These are phyloP conservation scores for Orbilia quercus DNA, from an alignment of 2,329 filamentous ascomycete species.

Conservation along the genomic window DNA sequence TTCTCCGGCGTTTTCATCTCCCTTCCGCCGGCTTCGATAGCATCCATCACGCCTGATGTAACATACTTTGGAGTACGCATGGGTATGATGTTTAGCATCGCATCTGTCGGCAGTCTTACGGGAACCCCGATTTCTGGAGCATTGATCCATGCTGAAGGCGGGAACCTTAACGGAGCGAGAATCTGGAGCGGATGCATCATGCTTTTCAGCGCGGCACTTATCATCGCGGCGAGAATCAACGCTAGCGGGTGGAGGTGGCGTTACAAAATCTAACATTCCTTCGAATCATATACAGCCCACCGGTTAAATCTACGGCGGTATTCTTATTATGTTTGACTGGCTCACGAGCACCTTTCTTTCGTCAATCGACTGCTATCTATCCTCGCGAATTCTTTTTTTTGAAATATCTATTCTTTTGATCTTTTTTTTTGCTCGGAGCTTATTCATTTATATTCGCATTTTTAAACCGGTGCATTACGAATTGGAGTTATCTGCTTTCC, in stretches of 20 bases:
- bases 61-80: slow-evolving; percentile 54
- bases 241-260: slow-evolving; percentile 48
- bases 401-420: slow-evolving; percentile 10
- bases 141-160: slow-evolving; percentile 63
- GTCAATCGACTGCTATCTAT: no score
- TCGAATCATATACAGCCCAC: no score
- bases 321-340: neutral
- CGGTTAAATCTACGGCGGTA: neutral
- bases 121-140: slow-evolving; percentile 70
- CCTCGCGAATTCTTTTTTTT: no score
- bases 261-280: slow-evolving; percentile 40
- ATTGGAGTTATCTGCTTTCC: slow-evolving; percentile 45
- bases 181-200: slow-evolving; percentile 56
- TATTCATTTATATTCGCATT: slow-evolving; percentile 15
- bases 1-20: slow-evolving; percentile 65
- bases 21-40: slow-evolving; percentile 63
- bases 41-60: slow-evolving; percentile 56
- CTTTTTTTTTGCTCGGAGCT: slow-evolving; percentile 33
- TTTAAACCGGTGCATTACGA: slow-evolving; percentile 54
- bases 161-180: slow-evolving; percentile 44
- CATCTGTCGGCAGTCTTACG: slow-evolving; percentile 68
- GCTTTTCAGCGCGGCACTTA: slow-evolving; percentile 51
- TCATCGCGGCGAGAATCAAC: slow-evolving; percentile 47
- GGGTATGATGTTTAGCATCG: slow-evolving; percentile 62
- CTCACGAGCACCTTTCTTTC: no score